Percentiles rank a stretch among this genome's conserved stretches.
phyloP scores from a whole-genome alignment of 805 yeast genomes.

The Cyberlindnera americana region DNA sequence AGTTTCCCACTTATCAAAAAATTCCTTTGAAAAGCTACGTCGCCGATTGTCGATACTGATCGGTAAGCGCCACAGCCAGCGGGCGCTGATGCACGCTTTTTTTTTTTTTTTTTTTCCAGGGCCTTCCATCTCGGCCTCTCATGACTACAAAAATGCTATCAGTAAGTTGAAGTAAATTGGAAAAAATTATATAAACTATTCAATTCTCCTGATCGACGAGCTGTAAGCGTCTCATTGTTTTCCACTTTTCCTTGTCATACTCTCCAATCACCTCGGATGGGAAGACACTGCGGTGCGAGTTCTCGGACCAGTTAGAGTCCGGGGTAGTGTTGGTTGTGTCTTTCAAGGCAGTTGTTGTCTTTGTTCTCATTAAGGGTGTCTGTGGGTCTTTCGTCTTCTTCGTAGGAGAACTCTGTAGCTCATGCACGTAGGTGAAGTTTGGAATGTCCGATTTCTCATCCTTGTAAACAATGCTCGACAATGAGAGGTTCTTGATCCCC shows the following conservation, averaged over 20 bases:
- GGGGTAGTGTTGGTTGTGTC: conserved; percentile 30
- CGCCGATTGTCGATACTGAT: background rate
- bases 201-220: conserved; percentile 10
- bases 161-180: too few species aligned
- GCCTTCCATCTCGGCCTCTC: too few species aligned
- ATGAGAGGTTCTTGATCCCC: conserved; percentile 24
- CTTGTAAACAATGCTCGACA: conserved; percentile 26
- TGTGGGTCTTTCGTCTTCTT: conserved; percentile 7
- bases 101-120: too few species aligned
- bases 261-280: conserved; percentile 62
- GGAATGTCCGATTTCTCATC: conserved; percentile 18
- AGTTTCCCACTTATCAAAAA: background rate
- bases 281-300: conserved; percentile 34
- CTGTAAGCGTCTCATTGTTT: conserved; percentile 42
- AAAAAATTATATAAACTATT: too few species aligned
- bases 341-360: conserved; percentile 16
- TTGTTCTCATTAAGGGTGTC: conserved; percentile 13
- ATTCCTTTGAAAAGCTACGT: conserved; percentile 1
- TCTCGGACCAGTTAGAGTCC: conserved; percentile 37
- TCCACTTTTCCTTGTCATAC: conserved; percentile 66
- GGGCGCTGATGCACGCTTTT: too few species aligned
- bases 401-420: conserved; percentile 24
- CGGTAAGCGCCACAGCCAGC: conserved; percentile 1
- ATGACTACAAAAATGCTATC: too few species aligned
- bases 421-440: conserved; percentile 25